Base-by-base conservation (phyloP, 176 grass and related monocot species). In the Zoysia japonica region DNA sequence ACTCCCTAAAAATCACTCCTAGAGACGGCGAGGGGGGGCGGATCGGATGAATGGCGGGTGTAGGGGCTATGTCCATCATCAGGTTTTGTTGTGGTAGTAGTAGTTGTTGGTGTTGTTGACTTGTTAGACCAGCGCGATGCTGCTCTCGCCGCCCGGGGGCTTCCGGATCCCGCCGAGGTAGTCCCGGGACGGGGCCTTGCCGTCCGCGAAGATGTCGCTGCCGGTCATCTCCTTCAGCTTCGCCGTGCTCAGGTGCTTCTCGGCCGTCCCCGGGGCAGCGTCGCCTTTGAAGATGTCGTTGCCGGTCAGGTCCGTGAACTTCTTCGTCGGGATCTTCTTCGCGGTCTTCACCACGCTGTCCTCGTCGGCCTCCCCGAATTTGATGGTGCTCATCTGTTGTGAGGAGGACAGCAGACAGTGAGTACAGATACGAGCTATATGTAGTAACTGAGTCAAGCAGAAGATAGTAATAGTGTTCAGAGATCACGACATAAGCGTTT, bases 161-260 rank as follows among this genome's bases (percentile, higher is more conserved):
- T 97, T 97, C 91, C 94, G 94, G 91, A 93, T 88, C 28, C 94
- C 94, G 2, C 94, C 91, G 0, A 97, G 88, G 86, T 88, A 97
- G 68, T 93, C 78, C 49, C 91, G 74, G 42, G 86, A 75, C 14
- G 89, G 81, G 11, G 91, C 89, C 79, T 93, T 84, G 47, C 84
- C 89, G 5, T 97, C 94, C 0, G 94, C 88, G 43, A 97, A 97
- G 67, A 97, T 97, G 84, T 97, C 87, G 20, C 82, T 93, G 74
- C 94, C 94, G 1, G 79, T 97, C 89, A 97, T 93, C 63, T 97
- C 94, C 73, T 91, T 93, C 48, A 97, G 87, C 84, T 97, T 97
- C n/a, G 89, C 91, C 9, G 79, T 84, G 85, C 94, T 97, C 67
- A 87, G 67, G 28, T 90, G 78, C 84, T 93, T 97, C 76, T 97